phyloP scores from a whole-genome alignment of 2,329 filamentous ascomycete genomes.

The Alternaria ventricosa region DNA sequence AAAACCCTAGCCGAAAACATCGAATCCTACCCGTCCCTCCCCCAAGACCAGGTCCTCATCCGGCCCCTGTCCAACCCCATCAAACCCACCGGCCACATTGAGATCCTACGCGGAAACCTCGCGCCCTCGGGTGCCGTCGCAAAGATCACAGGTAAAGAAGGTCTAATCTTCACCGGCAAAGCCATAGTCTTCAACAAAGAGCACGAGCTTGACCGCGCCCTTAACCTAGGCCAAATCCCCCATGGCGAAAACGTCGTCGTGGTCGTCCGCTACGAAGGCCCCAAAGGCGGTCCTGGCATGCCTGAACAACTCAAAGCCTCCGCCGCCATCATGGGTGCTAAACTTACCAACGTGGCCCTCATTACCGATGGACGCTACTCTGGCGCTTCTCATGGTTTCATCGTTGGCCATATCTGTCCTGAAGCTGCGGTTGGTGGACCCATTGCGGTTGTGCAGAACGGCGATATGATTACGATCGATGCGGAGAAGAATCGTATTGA shows the following conservation, averaged over 20 bases:
- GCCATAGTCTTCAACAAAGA: slow-evolving; percentile 90
- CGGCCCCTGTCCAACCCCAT: slow-evolving; percentile 81
- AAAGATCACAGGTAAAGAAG: slow-evolving; percentile 97
- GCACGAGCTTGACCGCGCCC: slow-evolving; percentile 74
- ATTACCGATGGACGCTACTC: slow-evolving; percentile 92
- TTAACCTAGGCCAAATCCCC: slow-evolving; percentile 73
- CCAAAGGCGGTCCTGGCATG: slow-evolving; percentile 94
- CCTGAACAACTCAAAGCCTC: slow-evolving; percentile 90
- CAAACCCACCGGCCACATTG: slow-evolving; percentile 85
- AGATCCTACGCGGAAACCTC: slow-evolving; percentile 85
- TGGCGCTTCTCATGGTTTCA: slow-evolving; percentile 89
- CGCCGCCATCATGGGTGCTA: slow-evolving; percentile 91
- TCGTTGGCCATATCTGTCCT: slow-evolving; percentile 90
- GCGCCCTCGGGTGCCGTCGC: slow-evolving; percentile 89
- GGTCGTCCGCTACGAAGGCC: slow-evolving; percentile 91
- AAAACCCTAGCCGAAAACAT: slow-evolving; percentile 85
- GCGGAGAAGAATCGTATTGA: slow-evolving; percentile 75
- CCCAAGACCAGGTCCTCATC: slow-evolving; percentile 83
- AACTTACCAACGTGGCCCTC: slow-evolving; percentile 83
- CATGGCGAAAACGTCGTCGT: slow-evolving; percentile 84
- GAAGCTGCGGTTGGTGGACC: slow-evolving; percentile 90
- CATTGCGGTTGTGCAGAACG: slow-evolving; percentile 80
- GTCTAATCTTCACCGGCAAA: slow-evolving; percentile 78
- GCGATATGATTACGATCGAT: slow-evolving; percentile 85
- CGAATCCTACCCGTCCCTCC: slow-evolving; percentile 74